Percentiles rank a stretch among this genome's conserved stretches.
Evolutionary conservation across 2,329 filamentous ascomycete genomes (phyloP).

Genomic region (Alternaria sp.): DNA sequence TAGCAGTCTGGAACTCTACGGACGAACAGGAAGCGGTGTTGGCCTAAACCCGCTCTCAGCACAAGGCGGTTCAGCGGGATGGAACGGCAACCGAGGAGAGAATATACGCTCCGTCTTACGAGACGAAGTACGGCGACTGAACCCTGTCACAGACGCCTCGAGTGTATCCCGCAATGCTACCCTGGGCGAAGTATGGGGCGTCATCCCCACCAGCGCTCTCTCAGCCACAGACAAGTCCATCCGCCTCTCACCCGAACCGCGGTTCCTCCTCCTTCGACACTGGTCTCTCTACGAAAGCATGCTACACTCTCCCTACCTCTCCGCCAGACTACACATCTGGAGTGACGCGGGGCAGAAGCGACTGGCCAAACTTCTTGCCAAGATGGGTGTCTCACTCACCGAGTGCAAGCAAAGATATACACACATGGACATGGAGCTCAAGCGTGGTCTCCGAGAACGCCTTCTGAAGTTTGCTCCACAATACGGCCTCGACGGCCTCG

Average conservation of each 20-base stretch:
- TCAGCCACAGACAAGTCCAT: constrained; percentile 93
- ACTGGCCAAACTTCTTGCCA: constrained; percentile 91
- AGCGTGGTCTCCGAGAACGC: constrained; percentile 83
- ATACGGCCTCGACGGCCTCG: constrained; percentile 92
- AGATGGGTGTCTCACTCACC: constrained; percentile 94
- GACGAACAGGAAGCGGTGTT: constrained; percentile 81
- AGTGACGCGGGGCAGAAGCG: constrained; percentile 87
- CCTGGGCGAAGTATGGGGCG: constrained; percentile 73
- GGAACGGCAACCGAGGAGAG: constrained; percentile 83
- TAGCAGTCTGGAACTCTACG: constrained; percentile 91
- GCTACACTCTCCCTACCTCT: constrained; percentile 95
- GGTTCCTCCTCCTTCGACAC: constrained; percentile 89
- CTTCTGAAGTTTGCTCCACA: constrained; percentile 90
- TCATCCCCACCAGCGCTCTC: constrained; percentile 86
- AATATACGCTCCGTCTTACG: constrained; percentile 84
- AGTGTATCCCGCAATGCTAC: constrained; percentile 68
- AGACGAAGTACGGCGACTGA: constrained; percentile 92
- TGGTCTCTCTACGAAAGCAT: constrained; percentile 99
- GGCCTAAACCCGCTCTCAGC: constrained; percentile 67
- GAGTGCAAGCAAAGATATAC: constrained; percentile 97
- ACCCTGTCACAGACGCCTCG: constrained; percentile 71
- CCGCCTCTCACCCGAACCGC: constrained; percentile 89
- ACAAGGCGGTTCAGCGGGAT: constrained; percentile 68
- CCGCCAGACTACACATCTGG: constrained; percentile 92
- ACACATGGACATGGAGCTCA: constrained; percentile 98